Evolutionary conservation across 441 rosid species (phyloP), one percentile per base, ranked within the genome.

Genomic region (Adansonia gregorii): DNA sequence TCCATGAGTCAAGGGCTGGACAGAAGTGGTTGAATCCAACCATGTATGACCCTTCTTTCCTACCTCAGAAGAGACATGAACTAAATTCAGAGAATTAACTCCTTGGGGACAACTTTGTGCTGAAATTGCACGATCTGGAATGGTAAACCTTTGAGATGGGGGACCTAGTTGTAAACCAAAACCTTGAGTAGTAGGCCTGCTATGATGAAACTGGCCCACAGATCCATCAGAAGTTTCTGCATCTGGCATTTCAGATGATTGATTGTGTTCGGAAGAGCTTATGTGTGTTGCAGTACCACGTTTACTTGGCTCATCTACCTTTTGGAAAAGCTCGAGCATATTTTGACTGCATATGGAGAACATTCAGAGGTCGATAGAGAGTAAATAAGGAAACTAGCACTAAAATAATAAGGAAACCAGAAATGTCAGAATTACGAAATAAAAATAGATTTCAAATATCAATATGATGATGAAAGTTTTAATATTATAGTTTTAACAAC

Each of bases 301-400:
- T 54, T 90, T 92, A 76, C 80, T 79, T 48, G 93, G 80, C 65
- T 85, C 94, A 82, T 92, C 91, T 79, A 93, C 92, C 89, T 92
- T 93, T 80, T 92, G 86, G 83, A 92, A 88, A 76, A 91, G 93
- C 88, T 93, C 96, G 77, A 91, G 89, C 96, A 93, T 90, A 78
- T 90, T 88, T 84, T 91, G 90, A 82, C 95, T 94, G 89, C 84
- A 27, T 3, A 60, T 46, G 65, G 17, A 27, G 76, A 72, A 63
- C 61, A 39, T 15, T 70, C 65, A 76, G 72, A 67, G 6, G 8
- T 27, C 43, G 67, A 20, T 15, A 31, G 20, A 67, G 67, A 10
- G 67, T 22, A 43, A 52, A 67, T 41, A 24, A 55, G 17, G 54
- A 67, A 75, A 64, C 4, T 46, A 51, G 9, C 8, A 27, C 14